Evolutionary conservation across 306 rosid genomes (phyloP), one percentile per base, ranked within the genome.

Genomic region (Chamaecrista fasciculata): DNA sequence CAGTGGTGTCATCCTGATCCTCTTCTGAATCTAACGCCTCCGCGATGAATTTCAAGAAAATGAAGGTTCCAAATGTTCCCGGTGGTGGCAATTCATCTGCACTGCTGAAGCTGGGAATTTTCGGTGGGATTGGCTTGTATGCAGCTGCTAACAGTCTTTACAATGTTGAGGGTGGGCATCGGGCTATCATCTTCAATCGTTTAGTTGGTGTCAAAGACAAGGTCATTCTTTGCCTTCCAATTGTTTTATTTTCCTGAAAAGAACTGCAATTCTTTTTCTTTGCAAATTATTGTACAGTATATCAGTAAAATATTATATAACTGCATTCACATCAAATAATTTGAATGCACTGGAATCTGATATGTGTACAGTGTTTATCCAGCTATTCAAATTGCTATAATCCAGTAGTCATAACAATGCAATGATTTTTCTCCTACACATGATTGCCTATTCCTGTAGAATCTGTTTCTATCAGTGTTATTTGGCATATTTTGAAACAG

Each of bases 91-190:
- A 84, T 19, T 62, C 78, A 16, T 57, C 91, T 20, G 69, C 85
- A 4, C 72, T 87, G 75, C 39, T 85, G 59, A 82, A 77, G 69
- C 47, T 90, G 26, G 94, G 92, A 26, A 2, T 85, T 67, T 12
- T 83, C 57, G 87, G 92, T 49, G 83, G 87, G 18, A 53, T 90
- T 77, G 96, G 90, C 50, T 14, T 79, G 67, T 90, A 86, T 78
- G 90, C 78, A 47, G 87, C 82, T 69, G 5, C 82, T 36, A 80
- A 88, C 63, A 84, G 94, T 85, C 94, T 90, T 62, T 93, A 88
- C 96, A 88, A 90, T 70, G 97, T 90, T 20, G 96, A 93, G 64
- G 97, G 96, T 78, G 90, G 97, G 15, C 93, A 87, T 73, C 83
- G 90, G 8, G 97, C 97, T 42, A 86, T 93, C 44, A 84, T 93